Evolutionary conservation across 2,329 filamentous ascomycete genomes (phyloP).

Genomic region (Delphinella strobiligena): DNA sequence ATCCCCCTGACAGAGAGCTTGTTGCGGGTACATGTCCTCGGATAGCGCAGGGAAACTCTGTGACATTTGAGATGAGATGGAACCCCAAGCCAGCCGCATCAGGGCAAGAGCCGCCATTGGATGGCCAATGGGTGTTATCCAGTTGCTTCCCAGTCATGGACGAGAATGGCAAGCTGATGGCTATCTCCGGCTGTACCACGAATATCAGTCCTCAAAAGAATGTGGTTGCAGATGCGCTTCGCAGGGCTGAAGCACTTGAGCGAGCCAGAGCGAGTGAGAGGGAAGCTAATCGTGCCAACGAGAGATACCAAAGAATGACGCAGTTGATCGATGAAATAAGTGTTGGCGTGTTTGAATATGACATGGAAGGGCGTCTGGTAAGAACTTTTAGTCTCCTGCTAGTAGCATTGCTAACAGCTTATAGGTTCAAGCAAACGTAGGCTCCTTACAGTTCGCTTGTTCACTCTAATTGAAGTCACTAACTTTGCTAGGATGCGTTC

Average conservation of each 20-base stretch:
- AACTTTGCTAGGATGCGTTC: constrained; percentile 10
- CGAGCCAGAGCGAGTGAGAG: constrained; percentile 25
- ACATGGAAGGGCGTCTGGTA: constrained; percentile 5
- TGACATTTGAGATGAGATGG: constrained; percentile 15
- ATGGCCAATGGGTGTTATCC: constrained; percentile 14
- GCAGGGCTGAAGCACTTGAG: constrained; percentile 28
- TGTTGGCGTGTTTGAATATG: constrained; percentile 11
- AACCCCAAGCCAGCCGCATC: neutral
- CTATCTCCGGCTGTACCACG: constrained; percentile 14
- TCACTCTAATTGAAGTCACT: too few relatives aligned
- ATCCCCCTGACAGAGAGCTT: neutral
- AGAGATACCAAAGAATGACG: constrained; percentile 5
- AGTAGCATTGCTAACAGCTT: too few relatives aligned
- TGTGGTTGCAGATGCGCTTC: constrained; percentile 23
- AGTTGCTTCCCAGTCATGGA: constrained; percentile 13
- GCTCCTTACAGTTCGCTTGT: too few relatives aligned
- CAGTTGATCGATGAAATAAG: constrained; percentile 9
- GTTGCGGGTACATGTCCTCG: constrained; percentile 8
- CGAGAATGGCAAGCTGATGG: constrained; percentile 9
- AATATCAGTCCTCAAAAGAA: constrained; percentile 15
- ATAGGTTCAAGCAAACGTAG: too few relatives aligned
- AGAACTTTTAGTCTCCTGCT: too few relatives aligned
- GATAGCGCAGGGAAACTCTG: constrained; percentile 8
- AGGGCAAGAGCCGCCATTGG: constrained; percentile 5
- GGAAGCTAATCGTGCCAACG: constrained; percentile 5